These are phyloP conservation scores for Nigrospora sphaerica DNA, from an alignment of 2,329 filamentous ascomycete species.

Conservation along the genomic window DNA sequence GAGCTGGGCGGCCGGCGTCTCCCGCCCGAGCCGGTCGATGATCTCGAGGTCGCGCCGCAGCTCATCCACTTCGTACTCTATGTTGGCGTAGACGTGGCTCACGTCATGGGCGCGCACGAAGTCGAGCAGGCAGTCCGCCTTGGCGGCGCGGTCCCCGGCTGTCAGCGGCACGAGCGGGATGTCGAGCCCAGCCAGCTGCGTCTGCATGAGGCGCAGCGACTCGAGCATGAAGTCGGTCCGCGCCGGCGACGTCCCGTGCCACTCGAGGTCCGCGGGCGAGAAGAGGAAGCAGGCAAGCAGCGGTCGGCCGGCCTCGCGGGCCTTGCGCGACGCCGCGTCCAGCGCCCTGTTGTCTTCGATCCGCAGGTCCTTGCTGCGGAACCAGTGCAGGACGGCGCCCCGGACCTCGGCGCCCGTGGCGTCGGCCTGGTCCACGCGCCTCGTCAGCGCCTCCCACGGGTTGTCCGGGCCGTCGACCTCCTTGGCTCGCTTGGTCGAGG, in stretches of 20 bases:
- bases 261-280: conserved; percentile 14
- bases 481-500: conserved; percentile 17
- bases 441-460: conserved; percentile 8
- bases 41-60: conserved; percentile 14
- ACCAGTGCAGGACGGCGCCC: conserved; percentile 15
- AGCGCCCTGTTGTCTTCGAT: conserved; percentile 15
- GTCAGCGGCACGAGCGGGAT: conserved; percentile 13
- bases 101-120: conserved; percentile 10
- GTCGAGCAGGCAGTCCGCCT: conserved; percentile 7
- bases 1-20: conserved; percentile 3
- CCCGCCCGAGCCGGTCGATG: conserved; percentile 7
- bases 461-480: conserved; percentile 13
- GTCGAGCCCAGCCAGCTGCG: conserved; percentile 9
- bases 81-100: conserved; percentile 14
- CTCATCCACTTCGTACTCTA: conserved; percentile 18
- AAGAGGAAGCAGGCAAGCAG: conserved; percentile 15
- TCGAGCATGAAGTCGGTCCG: conserved; percentile 15
- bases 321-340: conserved; percentile 11
- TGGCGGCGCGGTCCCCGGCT: conserved; percentile 9
- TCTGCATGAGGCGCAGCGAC: conserved; percentile 9
- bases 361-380: conserved; percentile 16
- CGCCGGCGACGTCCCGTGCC: conserved; percentile 16
- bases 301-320: conserved; percentile 4
- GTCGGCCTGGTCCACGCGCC: conserved; percentile 3
- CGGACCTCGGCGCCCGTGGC: background rate